A percentile compares a stretch with the other conserved stretches of the same genome.
Evolutionary conservation across 805 yeast species (phyloP).

Genomic region (Nakazawaea pomicola): DNA sequence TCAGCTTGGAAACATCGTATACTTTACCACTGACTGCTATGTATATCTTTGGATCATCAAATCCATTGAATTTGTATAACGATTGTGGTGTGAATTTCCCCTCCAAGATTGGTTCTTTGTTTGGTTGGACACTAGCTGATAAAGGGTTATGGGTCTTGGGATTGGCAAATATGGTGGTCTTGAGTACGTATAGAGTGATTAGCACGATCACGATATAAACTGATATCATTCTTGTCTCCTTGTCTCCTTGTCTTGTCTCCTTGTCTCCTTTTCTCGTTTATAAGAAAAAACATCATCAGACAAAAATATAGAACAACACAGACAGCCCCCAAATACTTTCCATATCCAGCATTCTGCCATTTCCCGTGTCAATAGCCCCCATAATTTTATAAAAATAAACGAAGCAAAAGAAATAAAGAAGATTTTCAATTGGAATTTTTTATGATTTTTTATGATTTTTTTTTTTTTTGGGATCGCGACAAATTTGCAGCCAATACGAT

Average conservation of each 20-base stretch:
- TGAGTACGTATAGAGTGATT: neutral
- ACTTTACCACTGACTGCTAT: conserved; percentile 84
- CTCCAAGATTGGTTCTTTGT: conserved; percentile 23
- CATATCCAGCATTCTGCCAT: no score
- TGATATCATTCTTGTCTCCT: neutral
- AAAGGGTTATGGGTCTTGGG: conserved; percentile 2
- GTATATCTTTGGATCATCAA: conserved; percentile 72
- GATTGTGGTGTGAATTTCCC: conserved; percentile 67
- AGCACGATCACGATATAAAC: no score
- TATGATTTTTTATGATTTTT: no score
- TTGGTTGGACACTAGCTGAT: neutral
- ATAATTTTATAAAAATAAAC: no score
- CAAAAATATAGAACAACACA: no score
- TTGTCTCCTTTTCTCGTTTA: neutral
- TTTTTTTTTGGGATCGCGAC: no score
- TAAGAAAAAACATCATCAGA: no score
- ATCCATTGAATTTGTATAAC: conserved; percentile 74
- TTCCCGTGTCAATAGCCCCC: no score
- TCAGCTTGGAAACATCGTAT: conserved; percentile 75
- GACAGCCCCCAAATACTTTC: no score
- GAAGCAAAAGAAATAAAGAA: no score
- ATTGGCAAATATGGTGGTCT: neutral
- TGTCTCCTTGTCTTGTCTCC: neutral
- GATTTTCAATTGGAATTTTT: no score
- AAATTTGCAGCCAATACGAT: no score